Evolutionary conservation across 1,284 basidiomycete genomes (phyloP).

Genomic region (Cyathus pygmaeus): DNA sequence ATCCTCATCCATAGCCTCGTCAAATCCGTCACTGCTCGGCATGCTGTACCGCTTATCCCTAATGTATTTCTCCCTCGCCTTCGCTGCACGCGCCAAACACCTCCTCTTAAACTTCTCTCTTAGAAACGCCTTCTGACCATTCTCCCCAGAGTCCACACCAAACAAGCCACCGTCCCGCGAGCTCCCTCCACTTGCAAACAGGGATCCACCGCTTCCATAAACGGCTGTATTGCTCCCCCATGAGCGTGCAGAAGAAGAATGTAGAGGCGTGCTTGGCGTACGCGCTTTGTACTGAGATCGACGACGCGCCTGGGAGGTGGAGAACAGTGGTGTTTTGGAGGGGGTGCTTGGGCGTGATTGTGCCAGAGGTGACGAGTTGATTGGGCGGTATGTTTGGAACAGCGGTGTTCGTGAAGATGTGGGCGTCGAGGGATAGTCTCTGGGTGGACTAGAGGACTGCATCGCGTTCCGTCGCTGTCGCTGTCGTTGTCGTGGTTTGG

Average conservation of each 20-base stretch:
- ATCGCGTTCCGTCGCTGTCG: too few species aligned
- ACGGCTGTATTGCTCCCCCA: conserved; percentile 24
- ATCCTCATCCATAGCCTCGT: conserved; percentile 58
- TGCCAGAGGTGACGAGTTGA: conserved; percentile 60
- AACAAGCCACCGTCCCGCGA: neutral
- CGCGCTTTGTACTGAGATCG: conserved; percentile 6
- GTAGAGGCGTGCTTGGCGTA: conserved; percentile 3
- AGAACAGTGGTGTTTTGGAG: conserved; percentile 51
- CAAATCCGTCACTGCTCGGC: conserved; percentile 62
- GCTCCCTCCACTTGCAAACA: neutral
- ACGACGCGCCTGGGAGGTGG: conserved; percentile 46
- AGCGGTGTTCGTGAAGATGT: conserved; percentile 10
- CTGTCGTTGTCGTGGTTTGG: neutral
- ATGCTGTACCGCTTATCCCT: conserved; percentile 48
- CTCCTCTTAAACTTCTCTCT: conserved; percentile 68
- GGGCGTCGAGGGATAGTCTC: conserved; percentile 31
- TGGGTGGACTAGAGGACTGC: conserved; percentile 18
- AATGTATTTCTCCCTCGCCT: conserved; percentile 61
- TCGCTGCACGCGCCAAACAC: conserved; percentile 67
- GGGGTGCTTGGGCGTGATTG: conserved; percentile 40
- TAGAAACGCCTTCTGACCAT: conserved; percentile 58
- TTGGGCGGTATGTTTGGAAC: conserved; percentile 44
- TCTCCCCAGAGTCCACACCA: conserved; percentile 19
- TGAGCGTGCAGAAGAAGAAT: neutral
- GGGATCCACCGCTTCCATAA: conserved; percentile 4